Percentiles rank a stretch among this genome's conserved stretches.
phyloP scores from a whole-genome alignment of 192 early-diverging fungal species.

The Backusella morwellensis region DNA sequence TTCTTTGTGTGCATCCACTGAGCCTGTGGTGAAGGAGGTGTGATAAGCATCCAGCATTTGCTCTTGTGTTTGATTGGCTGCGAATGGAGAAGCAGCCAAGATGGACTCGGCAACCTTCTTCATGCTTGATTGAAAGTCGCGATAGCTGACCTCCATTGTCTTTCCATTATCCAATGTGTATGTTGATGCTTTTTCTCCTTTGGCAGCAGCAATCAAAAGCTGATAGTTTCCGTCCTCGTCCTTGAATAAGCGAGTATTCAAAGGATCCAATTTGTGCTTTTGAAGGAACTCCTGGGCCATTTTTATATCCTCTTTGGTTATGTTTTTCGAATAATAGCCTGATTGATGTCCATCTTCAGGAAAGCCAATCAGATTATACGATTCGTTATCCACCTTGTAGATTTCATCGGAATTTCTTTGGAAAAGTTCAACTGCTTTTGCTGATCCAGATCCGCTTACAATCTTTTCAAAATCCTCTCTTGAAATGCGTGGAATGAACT shows the following conservation, averaged over 20 bases:
- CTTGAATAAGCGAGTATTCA: constrained; percentile 42
- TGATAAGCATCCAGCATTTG: constrained; percentile 51
- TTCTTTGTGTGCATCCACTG: constrained; percentile 57
- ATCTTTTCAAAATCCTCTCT: constrained; percentile 40
- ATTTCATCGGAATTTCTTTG: constrained; percentile 32
- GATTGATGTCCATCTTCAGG: constrained; percentile 58
- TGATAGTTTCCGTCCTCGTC: constrained; percentile 9
- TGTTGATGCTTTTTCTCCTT: constrained; percentile 12
- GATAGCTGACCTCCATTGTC: constrained; percentile 38
- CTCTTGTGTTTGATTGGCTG: constrained; percentile 51
- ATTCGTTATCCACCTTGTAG: constrained; percentile 37
- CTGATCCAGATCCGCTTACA: constrained; percentile 33
- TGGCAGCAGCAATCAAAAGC: constrained; percentile 37
- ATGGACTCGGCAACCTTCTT: constrained; percentile 37
- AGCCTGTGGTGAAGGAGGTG: constrained; percentile 53
- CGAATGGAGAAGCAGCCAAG: constrained; percentile 34
- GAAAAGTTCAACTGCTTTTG: constrained; percentile 31
- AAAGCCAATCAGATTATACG: constrained; percentile 50
- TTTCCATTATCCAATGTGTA: constrained; percentile 32
- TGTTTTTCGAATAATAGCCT: constrained; percentile 49
- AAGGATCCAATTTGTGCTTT: constrained; percentile 18
- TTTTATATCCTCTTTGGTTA: constrained; percentile 50
- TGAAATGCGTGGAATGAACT: constrained; percentile 53
- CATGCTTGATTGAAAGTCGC: constrained; percentile 46
- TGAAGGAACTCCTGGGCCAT: constrained; percentile 30